phyloP scores from a whole-genome alignment of 2,329 filamentous ascomycete genomes.

The Penicillium vulpinum region DNA sequence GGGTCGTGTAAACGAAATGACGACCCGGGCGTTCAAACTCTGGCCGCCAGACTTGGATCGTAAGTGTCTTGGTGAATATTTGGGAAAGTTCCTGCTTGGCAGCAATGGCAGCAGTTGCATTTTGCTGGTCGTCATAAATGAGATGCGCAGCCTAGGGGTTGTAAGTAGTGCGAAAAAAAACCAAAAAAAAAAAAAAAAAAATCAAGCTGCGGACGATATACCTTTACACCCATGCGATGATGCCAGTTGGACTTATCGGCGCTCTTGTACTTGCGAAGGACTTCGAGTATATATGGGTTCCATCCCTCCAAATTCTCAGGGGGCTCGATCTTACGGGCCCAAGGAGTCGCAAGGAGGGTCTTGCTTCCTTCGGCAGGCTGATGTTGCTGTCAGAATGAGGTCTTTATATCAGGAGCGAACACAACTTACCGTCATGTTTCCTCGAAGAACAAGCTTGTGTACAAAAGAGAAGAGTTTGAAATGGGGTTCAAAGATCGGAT shows the following conservation, averaged over 20 bases:
- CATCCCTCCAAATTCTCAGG: slow-evolving; percentile 55
- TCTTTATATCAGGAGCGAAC: slow-evolving; percentile 22
- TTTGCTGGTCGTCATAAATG: slow-evolving; percentile 58
- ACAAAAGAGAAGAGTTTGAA: slow-evolving; percentile 84
- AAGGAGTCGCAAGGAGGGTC: slow-evolving; percentile 55
- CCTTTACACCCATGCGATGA: slow-evolving; percentile 81
- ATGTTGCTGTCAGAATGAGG: slow-evolving; percentile 29
- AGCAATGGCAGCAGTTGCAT: slow-evolving; percentile 55
- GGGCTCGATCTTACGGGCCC: slow-evolving; percentile 53
- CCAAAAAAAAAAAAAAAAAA: no score
- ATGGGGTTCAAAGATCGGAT: slow-evolving; percentile 85
- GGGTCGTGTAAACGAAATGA: slow-evolving; percentile 87
- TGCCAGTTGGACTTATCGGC: slow-evolving; percentile 96
- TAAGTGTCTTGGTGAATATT: slow-evolving; percentile 92
- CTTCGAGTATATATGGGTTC: slow-evolving; percentile 61
- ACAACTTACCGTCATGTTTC: slow-evolving; percentile 44
- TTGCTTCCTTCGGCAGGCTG: slow-evolving; percentile 50
- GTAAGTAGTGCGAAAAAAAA: slow-evolving; percentile 40
- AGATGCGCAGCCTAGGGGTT: slow-evolving; percentile 56
- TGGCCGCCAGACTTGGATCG: slow-evolving; percentile 92
- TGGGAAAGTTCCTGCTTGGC: slow-evolving; percentile 80
- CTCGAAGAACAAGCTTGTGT: slow-evolving; percentile 71
- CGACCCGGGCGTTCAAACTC: slow-evolving; percentile 80
- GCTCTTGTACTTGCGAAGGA: slow-evolving; percentile 58
- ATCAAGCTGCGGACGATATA: slow-evolving; percentile 34